Conservation (phyloP, 1,139 yeast genomes). For the Suhomyces anneliseae region DNA sequence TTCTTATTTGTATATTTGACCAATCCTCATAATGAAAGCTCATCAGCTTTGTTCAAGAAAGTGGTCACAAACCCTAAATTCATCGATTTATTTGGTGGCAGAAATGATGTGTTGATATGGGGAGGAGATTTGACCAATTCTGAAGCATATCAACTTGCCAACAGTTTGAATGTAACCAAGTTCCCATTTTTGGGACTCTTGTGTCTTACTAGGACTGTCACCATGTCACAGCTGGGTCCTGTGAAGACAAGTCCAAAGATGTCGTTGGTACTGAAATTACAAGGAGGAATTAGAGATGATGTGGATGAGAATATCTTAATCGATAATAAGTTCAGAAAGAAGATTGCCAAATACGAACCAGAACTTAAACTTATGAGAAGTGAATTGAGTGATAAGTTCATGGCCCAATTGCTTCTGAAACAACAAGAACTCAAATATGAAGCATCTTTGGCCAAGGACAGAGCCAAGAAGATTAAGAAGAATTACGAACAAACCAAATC, state of each 20-base stretch:
- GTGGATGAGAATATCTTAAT: slow-evolving; percentile 29
- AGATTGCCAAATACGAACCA: slow-evolving; percentile 59
- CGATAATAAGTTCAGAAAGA: slow-evolving; percentile 39
- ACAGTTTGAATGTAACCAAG: slow-evolving; percentile 67
- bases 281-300: slow-evolving; percentile 54
- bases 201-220: slow-evolving; percentile 54
- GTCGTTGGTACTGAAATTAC: slow-evolving; percentile 63
- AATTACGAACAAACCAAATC: slow-evolving; percentile 24
- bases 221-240: slow-evolving; percentile 62
- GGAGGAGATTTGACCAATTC: slow-evolving; percentile 81
- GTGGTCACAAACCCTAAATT: slow-evolving; percentile 58
- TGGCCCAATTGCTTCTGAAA: slow-evolving; percentile 59
- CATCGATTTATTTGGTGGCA: slow-evolving; percentile 43
- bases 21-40: slow-evolving; percentile 69
- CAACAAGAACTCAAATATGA: slow-evolving; percentile 83
- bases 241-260: slow-evolving; percentile 53
- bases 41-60: slow-evolving; percentile 52
- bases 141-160: slow-evolving; percentile 84
- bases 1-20: slow-evolving; percentile 75
- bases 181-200: slow-evolving; percentile 79
- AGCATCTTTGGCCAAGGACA: slow-evolving; percentile 61
- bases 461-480: slow-evolving; percentile 33
- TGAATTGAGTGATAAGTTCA: slow-evolving; percentile 61
- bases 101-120: slow-evolving; percentile 63
- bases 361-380: slow-evolving; percentile 57